Conservation (phyloP, 148 eudicot species). For the Rhododendron ferrugineum region DNA sequence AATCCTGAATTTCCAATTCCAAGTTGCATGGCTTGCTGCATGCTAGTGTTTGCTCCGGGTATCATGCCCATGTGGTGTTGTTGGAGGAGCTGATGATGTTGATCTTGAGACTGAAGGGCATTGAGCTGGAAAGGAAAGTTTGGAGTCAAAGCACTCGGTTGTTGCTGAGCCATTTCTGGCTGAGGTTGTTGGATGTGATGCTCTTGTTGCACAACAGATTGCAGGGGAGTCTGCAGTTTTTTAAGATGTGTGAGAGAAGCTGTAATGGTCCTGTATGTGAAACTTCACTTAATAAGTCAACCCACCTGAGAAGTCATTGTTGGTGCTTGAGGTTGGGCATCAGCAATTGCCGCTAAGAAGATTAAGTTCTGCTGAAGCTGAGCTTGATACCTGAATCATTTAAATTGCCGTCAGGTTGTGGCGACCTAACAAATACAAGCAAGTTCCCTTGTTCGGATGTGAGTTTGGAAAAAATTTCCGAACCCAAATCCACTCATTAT, state of each 20-base stretch:
- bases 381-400: slow-evolving; percentile 53
- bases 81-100: slow-evolving; percentile 48
- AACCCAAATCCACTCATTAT: too few relatives aligned
- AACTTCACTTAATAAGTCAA: not conserved
- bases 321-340: slow-evolving; percentile 69
- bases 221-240: slow-evolving; percentile 36
- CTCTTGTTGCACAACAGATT: slow-evolving; percentile 48
- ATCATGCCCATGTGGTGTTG: slow-evolving; percentile 39
- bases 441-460: too few relatives aligned
- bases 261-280: not conserved
- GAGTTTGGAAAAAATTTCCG: too few relatives aligned
- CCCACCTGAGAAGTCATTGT: slow-evolving; percentile 46
- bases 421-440: not conserved
- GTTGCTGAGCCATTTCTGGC: slow-evolving; percentile 36
- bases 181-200: slow-evolving; percentile 49
- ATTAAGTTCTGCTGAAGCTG: slow-evolving; percentile 73
- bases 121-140: slow-evolving; percentile 45
- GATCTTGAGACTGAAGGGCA: slow-evolving; percentile 39
- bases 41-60: slow-evolving; percentile 29
- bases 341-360: slow-evolving; percentile 84
- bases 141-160: slow-evolving; percentile 25
- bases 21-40: slow-evolving; percentile 32
- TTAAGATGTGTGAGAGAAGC: not conserved
- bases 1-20: slow-evolving; percentile 27
- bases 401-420: not conserved